Base-by-base conservation (phyloP, 805 yeast species). In the Monosporozyma siamensis region DNA sequence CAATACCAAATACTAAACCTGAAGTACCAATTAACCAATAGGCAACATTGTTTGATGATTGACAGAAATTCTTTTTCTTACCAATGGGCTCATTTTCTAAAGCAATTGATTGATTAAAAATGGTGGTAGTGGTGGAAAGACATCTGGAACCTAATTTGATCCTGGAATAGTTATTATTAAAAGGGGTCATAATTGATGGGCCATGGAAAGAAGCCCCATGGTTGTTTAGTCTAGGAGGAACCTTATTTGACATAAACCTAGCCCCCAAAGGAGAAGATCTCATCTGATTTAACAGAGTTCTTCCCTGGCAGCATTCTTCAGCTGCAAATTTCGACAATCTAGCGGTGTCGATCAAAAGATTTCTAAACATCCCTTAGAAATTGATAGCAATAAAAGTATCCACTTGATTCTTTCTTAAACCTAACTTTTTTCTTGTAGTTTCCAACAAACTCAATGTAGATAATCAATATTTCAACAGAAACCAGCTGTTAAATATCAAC, bases 11-110 rank as follows among this genome's bases (percentile, higher is more conserved):
- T 1, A 92, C 95, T 12, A 92, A 67, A 0, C 83, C 82, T 1
- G 97, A 83, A 1, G 94, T 80, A 20, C 92, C 90, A 6, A 89
- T 66, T 43, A 95, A 72, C 86, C 97, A 82, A 58, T 82, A 85
- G 0, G 95, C 96, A 2, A 87, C 90, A 25, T 64, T 56, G 42
- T 73, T 77, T 35, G 78, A 69, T 0, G 82, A 38, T n/a, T 25
- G 40, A 15, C 23, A 22, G 22, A 26, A 21, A 24, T 21, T 21
- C 8, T 32, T 8, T 6, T 29, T 29, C 6, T 7, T 6, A 4
- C 20, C 18, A n/a, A n/a, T n/a, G n/a, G n/a, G n/a, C n/a, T n/a
- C n/a, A n/a, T n/a, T n/a, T 39, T 40, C 12, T 31, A 18, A 50
- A 39, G 58, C 74, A 65, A 18, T 27, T 26, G 24, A 15, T 31